Evolutionary conservation across 495 filamentous ascomycete genomes (phyloP), one percentile per base, ranked within the genome.

Genomic region (Poronia punctata): DNA sequence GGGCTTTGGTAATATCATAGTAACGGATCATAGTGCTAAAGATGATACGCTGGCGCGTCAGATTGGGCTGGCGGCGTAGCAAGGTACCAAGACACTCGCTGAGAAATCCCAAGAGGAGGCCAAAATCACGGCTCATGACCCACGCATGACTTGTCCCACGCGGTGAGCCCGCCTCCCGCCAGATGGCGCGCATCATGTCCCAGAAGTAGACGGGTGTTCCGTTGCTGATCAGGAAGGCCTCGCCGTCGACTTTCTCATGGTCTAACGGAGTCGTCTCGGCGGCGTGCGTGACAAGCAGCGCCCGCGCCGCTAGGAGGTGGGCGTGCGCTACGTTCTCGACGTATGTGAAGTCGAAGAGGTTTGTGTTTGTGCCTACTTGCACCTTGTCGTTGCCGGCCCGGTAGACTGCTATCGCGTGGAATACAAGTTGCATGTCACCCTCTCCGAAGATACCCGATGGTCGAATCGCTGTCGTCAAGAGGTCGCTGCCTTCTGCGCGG

Each of bases 151-250:
- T 56, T n/a, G 79, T 74, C 32, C 82, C 75, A 28, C 76, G 67
- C 23, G 70, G 61, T n/a, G 73, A 74, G 25, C 80, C 79, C 9
- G 77, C 79, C n/a, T 79, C 68, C 5, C 70, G 74, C 88, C 88
- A 97, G 21, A 90, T 74, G 26, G 76, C 72, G 26, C 86, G 80
- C 24, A 80, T 74, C 52, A 90, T 83, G 57, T 98, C 93, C 90
- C 90, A 98, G 72, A 98, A 98, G 57, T 94, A 95, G 16, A 94
- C 70, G 1, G 92, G 92, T 38, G 74, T 70, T 54, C 84, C 89
- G 60, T 98, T 97, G 44, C 92, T 97, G 61, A 98, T 82, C 60
- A 95, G 77, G 75, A 97, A 98, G 16, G 84, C 83, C 61, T 97
- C 88, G 26, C 92, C 92, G 56, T 96, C 92, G 9, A 95, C 86